These are phyloP conservation scores for Apophysomyces ossiformis DNA, from an alignment of 371 early-diverging fungal genomes.

Conservation along the genomic window DNA sequence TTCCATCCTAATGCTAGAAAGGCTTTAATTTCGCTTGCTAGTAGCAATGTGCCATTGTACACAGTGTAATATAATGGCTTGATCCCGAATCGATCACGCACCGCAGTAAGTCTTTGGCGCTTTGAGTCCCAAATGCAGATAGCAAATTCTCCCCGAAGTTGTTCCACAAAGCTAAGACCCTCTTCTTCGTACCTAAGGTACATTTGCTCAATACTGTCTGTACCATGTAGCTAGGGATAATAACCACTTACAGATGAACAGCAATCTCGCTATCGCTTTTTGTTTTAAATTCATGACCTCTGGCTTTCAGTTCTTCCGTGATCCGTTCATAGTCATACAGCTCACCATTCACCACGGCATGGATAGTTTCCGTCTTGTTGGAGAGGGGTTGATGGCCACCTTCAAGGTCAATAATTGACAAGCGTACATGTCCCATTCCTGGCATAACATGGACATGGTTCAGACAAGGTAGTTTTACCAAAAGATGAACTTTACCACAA, in stretches of 20 bases:
- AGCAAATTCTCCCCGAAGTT: conserved; percentile 34
- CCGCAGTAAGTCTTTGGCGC: conserved; percentile 20
- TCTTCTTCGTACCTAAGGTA: conserved; percentile 23
- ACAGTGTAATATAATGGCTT: conserved; percentile 32
- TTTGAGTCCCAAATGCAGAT: conserved; percentile 20
- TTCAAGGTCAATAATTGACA: conserved; percentile 29
- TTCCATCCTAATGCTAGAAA: conserved; percentile 30
- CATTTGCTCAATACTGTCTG: not conserved
- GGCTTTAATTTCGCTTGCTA: conserved; percentile 31
- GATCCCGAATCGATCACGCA: conserved; percentile 31
- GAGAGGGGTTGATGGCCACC: conserved; percentile 28
- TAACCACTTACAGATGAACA: conserved; percentile 18
- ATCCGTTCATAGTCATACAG: conserved; percentile 33
- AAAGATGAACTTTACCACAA: not conserved
- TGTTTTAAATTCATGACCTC: conserved; percentile 28
- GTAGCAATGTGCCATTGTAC: conserved; percentile 21
- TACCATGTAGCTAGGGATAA: not conserved
- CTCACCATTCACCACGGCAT: conserved; percentile 31
- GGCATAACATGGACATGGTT: not conserved
- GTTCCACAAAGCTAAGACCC: conserved; percentile 20
- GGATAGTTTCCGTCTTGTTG: conserved; percentile 12
- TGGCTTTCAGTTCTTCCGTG: conserved; percentile 16
- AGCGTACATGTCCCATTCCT: conserved; percentile 27
- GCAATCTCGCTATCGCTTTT: conserved; percentile 33
- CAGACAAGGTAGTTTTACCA: not conserved